Evolutionary conservation across 768 basidiomycete species (phyloP).

Genomic region (Pleurotus ostreatus): DNA sequence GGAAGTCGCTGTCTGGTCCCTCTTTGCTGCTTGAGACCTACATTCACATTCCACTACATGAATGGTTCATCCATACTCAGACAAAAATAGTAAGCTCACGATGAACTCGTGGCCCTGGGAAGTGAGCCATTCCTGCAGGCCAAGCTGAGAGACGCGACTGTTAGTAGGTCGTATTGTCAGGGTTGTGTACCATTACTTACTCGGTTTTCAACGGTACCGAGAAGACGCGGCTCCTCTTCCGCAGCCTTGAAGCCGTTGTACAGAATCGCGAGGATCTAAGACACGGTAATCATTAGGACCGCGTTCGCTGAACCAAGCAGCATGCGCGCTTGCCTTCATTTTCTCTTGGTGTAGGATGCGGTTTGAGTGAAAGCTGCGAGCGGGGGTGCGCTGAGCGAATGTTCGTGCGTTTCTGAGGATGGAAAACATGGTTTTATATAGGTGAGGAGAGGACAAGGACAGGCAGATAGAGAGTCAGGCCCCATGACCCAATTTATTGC

Average conservation of each 20-base stretch:
- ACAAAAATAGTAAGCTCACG: conserved; percentile 34
- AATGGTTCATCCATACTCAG: background rate
- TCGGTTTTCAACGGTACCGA: conserved; percentile 80
- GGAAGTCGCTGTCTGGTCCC: conserved; percentile 75
- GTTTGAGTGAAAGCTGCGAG: conserved; percentile 4
- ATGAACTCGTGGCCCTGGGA: conserved; percentile 73
- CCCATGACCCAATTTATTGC: conserved; percentile 9
- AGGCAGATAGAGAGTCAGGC: background rate
- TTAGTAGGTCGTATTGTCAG: background rate
- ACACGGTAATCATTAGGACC: background rate
- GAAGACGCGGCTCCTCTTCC: conserved; percentile 63
- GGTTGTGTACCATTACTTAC: conserved; percentile 23
- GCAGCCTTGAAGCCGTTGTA: conserved; percentile 69
- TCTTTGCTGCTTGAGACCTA: conserved; percentile 82
- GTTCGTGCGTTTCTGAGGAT: conserved; percentile 4
- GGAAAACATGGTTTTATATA: conserved; percentile 8
- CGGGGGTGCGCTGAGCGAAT: background rate
- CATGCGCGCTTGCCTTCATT: conserved; percentile 7
- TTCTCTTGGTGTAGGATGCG: background rate
- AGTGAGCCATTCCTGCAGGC: conserved; percentile 64
- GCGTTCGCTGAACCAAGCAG: background rate
- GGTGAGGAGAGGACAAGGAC: background rate
- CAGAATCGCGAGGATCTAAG: conserved; percentile 68
- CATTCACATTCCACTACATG: background rate
- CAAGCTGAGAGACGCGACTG: conserved; percentile 45